Conservation (phyloP, 106 monocot genomes). For the Amphibolis antarctica region DNA sequence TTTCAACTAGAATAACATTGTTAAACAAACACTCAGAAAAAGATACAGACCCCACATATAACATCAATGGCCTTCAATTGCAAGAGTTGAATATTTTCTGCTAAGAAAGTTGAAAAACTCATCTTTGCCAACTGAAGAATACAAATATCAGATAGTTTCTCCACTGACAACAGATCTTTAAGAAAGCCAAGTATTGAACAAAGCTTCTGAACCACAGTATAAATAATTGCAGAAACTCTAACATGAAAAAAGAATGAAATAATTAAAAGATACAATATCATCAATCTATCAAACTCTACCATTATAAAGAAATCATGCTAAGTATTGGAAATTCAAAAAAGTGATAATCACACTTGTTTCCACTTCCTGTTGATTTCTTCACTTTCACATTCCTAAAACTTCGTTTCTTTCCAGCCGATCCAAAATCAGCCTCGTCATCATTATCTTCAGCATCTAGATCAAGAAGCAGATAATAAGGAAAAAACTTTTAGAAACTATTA, state of each 20-base stretch:
- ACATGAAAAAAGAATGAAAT: slow-evolving; percentile 10
- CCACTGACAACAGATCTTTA: slow-evolving; percentile 64
- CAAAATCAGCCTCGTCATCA: slow-evolving; percentile 51
- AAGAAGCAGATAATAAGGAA: not conserved
- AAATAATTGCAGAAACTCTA: slow-evolving; percentile 61
- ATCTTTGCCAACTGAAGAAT: slow-evolving; percentile 82
- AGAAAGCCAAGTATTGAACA: slow-evolving; percentile 75
- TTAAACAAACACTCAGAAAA: not conserved
- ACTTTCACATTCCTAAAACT: slow-evolving; percentile 33
- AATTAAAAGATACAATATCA: not conserved
- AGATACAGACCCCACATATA: slow-evolving; percentile 50
- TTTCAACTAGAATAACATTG: not conserved
- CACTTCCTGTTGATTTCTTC: slow-evolving; percentile 54
- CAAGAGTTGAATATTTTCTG: slow-evolving; percentile 85
- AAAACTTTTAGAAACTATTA: too few species aligned
- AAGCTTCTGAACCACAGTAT: slow-evolving; percentile 69
- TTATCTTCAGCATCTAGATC: slow-evolving; percentile 60
- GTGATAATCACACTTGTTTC: slow-evolving; percentile 53
- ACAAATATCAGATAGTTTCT: slow-evolving; percentile 80
- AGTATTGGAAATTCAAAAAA: slow-evolving; percentile 13
- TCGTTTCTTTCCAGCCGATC: slow-evolving; percentile 49
- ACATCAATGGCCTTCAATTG: slow-evolving; percentile 84
- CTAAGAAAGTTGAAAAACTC: slow-evolving; percentile 84
- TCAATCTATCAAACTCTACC: not conserved
- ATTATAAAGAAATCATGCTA: slow-evolving; percentile 8